Percentiles rank a stretch among this genome's conserved stretches.
Evolutionary conservation across 148 eudicot genomes (phyloP).

Genomic region (Agrostemma githago): DNA sequence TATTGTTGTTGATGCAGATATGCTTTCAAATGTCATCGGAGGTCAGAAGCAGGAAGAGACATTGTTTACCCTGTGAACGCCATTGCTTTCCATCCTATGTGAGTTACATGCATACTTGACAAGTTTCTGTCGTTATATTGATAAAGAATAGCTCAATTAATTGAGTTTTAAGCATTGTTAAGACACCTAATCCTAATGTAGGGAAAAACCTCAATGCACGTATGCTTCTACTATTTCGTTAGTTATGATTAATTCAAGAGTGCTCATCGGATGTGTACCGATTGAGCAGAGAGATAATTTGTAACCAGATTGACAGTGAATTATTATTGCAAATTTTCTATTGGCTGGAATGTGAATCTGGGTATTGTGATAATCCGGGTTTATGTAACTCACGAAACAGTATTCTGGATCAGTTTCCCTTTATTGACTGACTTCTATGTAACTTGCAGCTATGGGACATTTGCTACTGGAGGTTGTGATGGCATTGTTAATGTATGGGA

Average conservation of each 20-base stretch:
- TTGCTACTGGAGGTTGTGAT: slow-evolving; percentile 98
- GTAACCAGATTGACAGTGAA: not conserved
- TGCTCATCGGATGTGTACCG: not conserved
- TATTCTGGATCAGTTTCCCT: not conserved
- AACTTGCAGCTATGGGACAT: slow-evolving; percentile 80
- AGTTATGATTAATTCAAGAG: not conserved
- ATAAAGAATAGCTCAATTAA: no score
- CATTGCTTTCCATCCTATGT: slow-evolving; percentile 92
- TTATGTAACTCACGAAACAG: not conserved
- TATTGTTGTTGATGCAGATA: slow-evolving; percentile 41
- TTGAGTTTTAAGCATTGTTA: no score
- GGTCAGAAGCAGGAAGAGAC: slow-evolving; percentile 87
- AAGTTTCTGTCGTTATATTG: not conserved
- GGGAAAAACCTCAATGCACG: not conserved
- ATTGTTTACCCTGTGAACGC: slow-evolving; percentile 95
- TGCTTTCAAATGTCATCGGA: slow-evolving; percentile 95
- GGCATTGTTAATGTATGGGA: slow-evolving; percentile 97
- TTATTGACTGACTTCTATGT: not conserved
- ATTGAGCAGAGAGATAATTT: not conserved
- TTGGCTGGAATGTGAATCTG: no score
- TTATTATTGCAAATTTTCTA: not conserved
- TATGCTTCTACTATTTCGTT: not conserved
- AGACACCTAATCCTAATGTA: no score
- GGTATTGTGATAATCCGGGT: not conserved
- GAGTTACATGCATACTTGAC: slow-evolving; percentile 26